Base-by-base conservation (phyloP, 306 rosid genomes). In the Rosa lucieae region DNA sequence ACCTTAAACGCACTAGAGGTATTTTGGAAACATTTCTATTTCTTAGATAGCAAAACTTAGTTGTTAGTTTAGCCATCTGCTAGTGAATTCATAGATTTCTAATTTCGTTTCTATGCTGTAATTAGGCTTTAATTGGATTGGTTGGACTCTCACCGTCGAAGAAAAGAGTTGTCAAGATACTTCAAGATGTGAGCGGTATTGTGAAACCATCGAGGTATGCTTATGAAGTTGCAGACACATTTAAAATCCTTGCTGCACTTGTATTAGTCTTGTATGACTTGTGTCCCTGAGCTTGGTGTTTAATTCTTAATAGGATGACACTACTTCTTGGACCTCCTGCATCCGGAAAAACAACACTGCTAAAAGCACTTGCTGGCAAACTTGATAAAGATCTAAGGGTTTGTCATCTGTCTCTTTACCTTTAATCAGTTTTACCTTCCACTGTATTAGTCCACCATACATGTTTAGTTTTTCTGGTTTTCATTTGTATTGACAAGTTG, bases 271-370 rank as follows among this genome's bases (percentile, higher is more conserved):
- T 44, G 10, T 44, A 44, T 44, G 47, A 44, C 11, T 4, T 49
- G 40, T 37, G n/a, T 20, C 42, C 40, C 8, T 55, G 75, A 44
- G 3, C 66, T 40, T 53, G 68, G 21, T 11, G 8, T 56, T 39
- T 6, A 4, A 3, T 9, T 43, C 29, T 78, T n/a, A 63, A 53
- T 77, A 91, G 93, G 90, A 83, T 91, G 89, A 89, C 96, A 43
- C 87, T 91, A 26, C 96, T 91, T 71, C 81, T 89, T n/a, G 93
- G 93, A 56, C 96, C 96, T 74, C 96, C 96, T 0, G 69, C 83
- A 17, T 75, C 93, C 17, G 98, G 98, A 62, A 91, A 93, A 84
- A 93, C 97, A 61, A 90, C 98, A 53, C 77, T 91, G 35, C 89
- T 90, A 51, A 82, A 81, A 55, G 92, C 90, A 42, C 92, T 93